Conservation (phyloP, 2,329 filamentous ascomycete species). For the Elsinoe perseae region DNA sequence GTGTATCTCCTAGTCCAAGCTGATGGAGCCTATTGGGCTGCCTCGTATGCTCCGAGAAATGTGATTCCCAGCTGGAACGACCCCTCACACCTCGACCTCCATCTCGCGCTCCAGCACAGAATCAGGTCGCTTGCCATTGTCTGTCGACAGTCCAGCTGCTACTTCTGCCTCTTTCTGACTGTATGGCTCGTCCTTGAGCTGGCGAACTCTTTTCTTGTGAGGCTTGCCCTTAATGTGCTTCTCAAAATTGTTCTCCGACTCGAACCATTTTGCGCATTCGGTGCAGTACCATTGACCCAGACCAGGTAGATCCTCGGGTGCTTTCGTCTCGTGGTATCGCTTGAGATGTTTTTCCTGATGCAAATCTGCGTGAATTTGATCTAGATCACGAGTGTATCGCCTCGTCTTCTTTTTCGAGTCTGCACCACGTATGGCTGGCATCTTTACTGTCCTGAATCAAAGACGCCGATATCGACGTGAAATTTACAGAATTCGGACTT, state of each 20-base stretch:
- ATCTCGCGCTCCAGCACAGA: constrained; percentile 21
- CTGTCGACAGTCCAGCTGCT: constrained; percentile 61
- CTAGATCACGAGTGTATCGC: constrained; percentile 63
- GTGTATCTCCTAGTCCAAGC: too few relatives aligned
- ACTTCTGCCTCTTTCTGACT: constrained; percentile 80
- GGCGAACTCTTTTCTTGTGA: constrained; percentile 84
- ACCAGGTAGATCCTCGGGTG: constrained; percentile 77
- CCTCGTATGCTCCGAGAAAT: too few relatives aligned
- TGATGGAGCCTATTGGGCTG: too few relatives aligned
- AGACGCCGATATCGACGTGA: constrained; percentile 12
- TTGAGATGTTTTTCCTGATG: constrained; percentile 69
- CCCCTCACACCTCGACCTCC: constrained; percentile 23
- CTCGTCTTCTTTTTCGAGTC: constrained; percentile 44
- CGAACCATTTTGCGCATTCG: constrained; percentile 95
- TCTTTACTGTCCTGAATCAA: constrained; percentile 24
- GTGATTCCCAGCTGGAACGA: too few relatives aligned
- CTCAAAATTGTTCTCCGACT: constrained; percentile 67
- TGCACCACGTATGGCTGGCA: constrained; percentile 45
- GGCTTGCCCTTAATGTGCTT: constrained; percentile 80
- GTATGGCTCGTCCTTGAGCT: constrained; percentile 76
- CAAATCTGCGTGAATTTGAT: constrained; percentile 83
- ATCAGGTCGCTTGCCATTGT: constrained; percentile 49
- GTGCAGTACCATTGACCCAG: constrained; percentile 81
- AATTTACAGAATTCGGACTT: constrained; percentile 2
- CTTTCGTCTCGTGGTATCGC: constrained; percentile 70